Percentiles rank a stretch among this genome's conserved stretches.
Conservation (phyloP, 805 yeast species). For the Teunomyces funiuensis region DNA sequence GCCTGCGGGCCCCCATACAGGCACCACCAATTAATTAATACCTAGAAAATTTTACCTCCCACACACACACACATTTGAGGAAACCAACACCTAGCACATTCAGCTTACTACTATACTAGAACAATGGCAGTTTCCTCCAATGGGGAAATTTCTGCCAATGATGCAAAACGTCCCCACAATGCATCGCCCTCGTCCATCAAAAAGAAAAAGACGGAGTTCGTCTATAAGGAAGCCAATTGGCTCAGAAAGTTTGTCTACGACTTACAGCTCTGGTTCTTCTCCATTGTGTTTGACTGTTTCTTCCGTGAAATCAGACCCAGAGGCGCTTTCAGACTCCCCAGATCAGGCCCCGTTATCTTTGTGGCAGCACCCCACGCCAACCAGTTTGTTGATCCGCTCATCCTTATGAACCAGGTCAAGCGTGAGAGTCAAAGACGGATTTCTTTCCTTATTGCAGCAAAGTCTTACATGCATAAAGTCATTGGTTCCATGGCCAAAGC, state of each 20-base stretch:
- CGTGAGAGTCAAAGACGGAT: slow-evolving; percentile 65
- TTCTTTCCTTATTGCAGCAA: slow-evolving; percentile 83
- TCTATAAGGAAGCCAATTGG: slow-evolving; percentile 21
- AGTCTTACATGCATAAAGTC: slow-evolving; percentile 60
- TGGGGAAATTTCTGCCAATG: background rate
- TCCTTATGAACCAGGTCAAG: slow-evolving; percentile 79
- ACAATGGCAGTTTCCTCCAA: too few species aligned
- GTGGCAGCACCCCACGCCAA: slow-evolving; percentile 99
- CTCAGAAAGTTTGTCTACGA: slow-evolving; percentile 32
- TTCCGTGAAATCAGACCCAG: slow-evolving; percentile 87
- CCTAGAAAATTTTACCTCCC: background rate
- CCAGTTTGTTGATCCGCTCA: slow-evolving; percentile 80
- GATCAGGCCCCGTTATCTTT: slow-evolving; percentile 80
- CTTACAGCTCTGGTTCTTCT: slow-evolving; percentile 36
- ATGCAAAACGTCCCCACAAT: too few species aligned
- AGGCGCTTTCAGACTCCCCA: slow-evolving; percentile 74
- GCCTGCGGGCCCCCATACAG: background rate
- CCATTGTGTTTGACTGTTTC: slow-evolving; percentile 56
- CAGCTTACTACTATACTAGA: background rate
- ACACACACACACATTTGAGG: background rate
- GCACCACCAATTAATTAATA: too few species aligned
- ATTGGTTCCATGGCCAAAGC: slow-evolving; percentile 77
- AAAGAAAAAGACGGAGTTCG: background rate
- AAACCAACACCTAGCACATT: background rate
- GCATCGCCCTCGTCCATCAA: background rate